Base-by-base conservation (phyloP, 768 basidiomycete species). In the Ramaria sp. region DNA sequence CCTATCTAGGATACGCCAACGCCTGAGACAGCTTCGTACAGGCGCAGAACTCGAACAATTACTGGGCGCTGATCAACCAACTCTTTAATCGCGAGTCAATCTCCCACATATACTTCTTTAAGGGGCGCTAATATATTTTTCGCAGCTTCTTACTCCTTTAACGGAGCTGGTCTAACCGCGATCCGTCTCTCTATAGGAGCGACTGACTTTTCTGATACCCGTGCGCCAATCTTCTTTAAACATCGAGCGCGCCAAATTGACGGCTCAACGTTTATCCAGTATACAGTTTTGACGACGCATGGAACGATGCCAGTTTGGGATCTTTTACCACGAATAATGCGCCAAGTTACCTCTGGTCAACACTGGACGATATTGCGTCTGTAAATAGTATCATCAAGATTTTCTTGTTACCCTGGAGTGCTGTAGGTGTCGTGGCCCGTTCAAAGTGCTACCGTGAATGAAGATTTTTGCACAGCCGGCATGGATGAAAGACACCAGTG, bases 401-500 rank as follows among this genome's bases (percentile, higher is more conserved):
- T 18, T 80, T 84, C 57, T 57, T 85, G 5, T 50, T 83, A 15
- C 82, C 87, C 5, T 88, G 87, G 87, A 85, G 84, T 25, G 83
- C 85, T 2, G 85, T 85, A 62, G 57, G 76, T 67, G 24, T 5
- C 16, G n/a, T n/a, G n/a, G 32, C 12, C 44, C 1, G 13, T 1
- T 20, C 30, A 22, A 16, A 45, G n/a, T 22, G 22, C n/a, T 50
- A 22, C 24, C 20, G 27, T 5, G 13, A 16, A 18, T 36, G 18
- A 18, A 32, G 15, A 30, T 2, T 37, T 22, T 55, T 45, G 13
- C 10, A 38, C 55, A 87, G 84, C 86, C 87, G 9, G 82, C 70
- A 3, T 89, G 87, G 86, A 86, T 87, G 84, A 88, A 88, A 65
- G 70, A 68, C 47, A 78, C 74, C 55, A 73, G 73, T 3, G 76